These are phyloP conservation scores for Fusarium verrucosum DNA, from an alignment of 2,329 filamentous ascomycete genomes.

Conservation along the genomic window DNA sequence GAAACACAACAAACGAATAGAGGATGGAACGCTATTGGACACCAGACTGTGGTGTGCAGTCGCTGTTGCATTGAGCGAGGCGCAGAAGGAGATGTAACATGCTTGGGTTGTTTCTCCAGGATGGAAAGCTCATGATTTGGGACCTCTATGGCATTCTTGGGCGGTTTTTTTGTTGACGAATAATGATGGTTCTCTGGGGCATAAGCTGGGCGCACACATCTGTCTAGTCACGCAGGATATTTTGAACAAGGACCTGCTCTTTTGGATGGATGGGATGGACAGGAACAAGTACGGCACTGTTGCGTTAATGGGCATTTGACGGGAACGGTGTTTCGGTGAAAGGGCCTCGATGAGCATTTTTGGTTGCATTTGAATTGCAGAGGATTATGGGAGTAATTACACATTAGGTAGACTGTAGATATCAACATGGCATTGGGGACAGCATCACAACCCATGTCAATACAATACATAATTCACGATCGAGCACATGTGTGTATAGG, in stretches of 20 bases:
- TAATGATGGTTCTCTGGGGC: slow-evolving; percentile 31
- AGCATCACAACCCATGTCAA: neutral
- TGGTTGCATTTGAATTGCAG: slow-evolving; percentile 11
- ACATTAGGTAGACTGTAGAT: slow-evolving; percentile 33
- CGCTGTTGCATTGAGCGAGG: slow-evolving; percentile 74
- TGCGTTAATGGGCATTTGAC: slow-evolving; percentile 21
- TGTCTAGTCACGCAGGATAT: neutral
- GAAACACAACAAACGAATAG: slow-evolving; percentile 28
- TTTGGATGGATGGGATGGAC: slow-evolving; percentile 14
- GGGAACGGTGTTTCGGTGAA: slow-evolving; percentile 35
- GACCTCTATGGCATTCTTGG: neutral
- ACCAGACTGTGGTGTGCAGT: slow-evolving; percentile 69
- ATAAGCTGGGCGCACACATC: slow-evolving; percentile 1
- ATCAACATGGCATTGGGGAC: slow-evolving; percentile 15
- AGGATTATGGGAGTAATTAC: slow-evolving; percentile 7
- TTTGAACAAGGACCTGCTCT: neutral
- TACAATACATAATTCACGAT: neutral
- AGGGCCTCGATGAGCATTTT: slow-evolving; percentile 8
- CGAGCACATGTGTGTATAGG: neutral
- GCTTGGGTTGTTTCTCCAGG: slow-evolving; percentile 67
- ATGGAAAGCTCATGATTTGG: slow-evolving; percentile 49
- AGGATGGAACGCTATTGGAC: slow-evolving; percentile 55
- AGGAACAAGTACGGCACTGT: slow-evolving; percentile 8
- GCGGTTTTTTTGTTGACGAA: slow-evolving; percentile 21
- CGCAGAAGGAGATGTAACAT: slow-evolving; percentile 71